phyloP scores from a whole-genome alignment of 225 moss, liverwort and hornwort species.

The Climacium dendroides region DNA sequence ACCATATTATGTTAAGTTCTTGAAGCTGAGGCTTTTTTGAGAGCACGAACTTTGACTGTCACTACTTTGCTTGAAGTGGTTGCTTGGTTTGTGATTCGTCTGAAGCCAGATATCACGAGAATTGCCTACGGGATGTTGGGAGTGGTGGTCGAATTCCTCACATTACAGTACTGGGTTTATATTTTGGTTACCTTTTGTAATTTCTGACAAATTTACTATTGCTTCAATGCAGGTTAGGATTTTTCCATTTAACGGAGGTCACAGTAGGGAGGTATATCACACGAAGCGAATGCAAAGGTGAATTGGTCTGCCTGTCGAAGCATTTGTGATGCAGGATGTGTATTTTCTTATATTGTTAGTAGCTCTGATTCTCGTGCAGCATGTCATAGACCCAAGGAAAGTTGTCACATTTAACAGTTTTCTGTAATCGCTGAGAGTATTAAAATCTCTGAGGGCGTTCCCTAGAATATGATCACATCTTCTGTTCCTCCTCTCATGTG shows the following conservation, averaged over 20 bases:
- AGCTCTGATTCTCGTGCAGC: background rate
- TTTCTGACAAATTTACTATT: background rate
- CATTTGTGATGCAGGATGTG: background rate
- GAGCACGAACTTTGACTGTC: background rate
- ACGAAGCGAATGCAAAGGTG: constrained; percentile 99
- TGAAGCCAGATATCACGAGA: background rate
- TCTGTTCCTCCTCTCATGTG: background rate
- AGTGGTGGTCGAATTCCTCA: background rate
- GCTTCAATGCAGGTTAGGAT: constrained; percentile 62
- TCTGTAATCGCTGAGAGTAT: background rate
- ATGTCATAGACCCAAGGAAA: background rate
- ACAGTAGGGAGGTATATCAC: constrained; percentile 92
- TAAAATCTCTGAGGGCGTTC: background rate
- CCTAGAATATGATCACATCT: background rate
- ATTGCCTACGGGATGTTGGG: background rate
- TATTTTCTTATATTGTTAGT: background rate
- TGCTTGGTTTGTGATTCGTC: background rate
- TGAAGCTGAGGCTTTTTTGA: background rate
- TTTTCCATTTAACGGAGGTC: constrained; percentile 83
- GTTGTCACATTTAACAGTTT: background rate
- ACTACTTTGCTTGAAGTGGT: background rate
- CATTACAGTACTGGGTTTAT: background rate
- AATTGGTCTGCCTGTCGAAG: background rate
- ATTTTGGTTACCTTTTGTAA: background rate
- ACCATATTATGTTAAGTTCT: background rate